These are phyloP conservation scores for Cokeromyces recurvatus DNA, from an alignment of 371 early-diverging fungal species.

Conservation along the genomic window DNA sequence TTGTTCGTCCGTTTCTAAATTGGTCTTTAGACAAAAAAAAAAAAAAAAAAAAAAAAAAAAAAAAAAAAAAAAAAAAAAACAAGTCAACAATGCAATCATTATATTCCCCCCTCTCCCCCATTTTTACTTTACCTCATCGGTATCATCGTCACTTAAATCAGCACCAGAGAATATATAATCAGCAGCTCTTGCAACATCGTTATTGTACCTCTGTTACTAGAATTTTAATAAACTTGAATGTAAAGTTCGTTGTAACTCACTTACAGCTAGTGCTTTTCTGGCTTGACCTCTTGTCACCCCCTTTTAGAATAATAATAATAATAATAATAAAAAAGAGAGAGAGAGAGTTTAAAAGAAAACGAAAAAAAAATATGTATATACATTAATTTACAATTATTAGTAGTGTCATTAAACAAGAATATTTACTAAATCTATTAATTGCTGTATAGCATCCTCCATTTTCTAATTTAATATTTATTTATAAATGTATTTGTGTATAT, in stretches of 20 bases:
- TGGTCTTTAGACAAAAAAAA: too few species aligned
- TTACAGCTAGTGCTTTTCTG: constrained; percentile 38
- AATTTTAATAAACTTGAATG: background rate
- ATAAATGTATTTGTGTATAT: background rate
- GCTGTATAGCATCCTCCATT: background rate
- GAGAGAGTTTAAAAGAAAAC: too few species aligned
- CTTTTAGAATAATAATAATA: too few species aligned
- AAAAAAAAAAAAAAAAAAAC: too few species aligned
- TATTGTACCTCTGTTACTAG: constrained; percentile 36
- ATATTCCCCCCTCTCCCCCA: too few species aligned
- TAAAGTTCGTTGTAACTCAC: background rate
- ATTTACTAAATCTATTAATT: background rate
- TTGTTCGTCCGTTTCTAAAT: constrained; percentile 2
- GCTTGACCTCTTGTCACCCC: constrained; percentile 39
- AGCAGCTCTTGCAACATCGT: constrained; percentile 47
- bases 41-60: background rate
- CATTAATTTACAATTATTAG: too few species aligned
- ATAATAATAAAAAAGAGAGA: too few species aligned
- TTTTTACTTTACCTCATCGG: too few species aligned
- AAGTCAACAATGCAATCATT: too few species aligned
- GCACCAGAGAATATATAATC: constrained; percentile 49
- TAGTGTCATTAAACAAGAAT: too few species aligned
- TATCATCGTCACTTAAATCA: constrained; percentile 22
- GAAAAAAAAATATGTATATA: too few species aligned
- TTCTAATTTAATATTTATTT: background rate